Conservation (phyloP, 768 basidiomycete species). For the Tricholoma matsutake region DNA sequence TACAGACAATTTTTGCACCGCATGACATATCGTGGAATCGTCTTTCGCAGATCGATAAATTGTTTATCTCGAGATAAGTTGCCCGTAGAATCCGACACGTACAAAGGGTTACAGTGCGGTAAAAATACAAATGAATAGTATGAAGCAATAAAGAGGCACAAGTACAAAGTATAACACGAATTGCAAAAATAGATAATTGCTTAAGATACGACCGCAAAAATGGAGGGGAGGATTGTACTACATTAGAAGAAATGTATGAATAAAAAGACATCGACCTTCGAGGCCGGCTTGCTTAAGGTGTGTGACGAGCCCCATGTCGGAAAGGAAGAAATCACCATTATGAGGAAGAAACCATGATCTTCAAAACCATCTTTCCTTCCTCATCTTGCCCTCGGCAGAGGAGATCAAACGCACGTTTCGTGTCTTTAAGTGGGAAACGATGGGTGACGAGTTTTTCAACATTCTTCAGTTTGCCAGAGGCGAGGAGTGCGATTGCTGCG, state of each 20-base stretch:
- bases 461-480: slow-evolving; percentile 60
- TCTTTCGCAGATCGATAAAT: not conserved
- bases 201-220: not conserved
- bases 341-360: slow-evolving; percentile 73
- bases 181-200: not conserved
- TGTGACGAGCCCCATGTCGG: not conserved
- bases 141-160: slow-evolving; percentile 1
- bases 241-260: not conserved
- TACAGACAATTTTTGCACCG: not conserved
- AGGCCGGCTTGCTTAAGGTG: not conserved
- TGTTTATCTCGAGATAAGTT: not conserved
- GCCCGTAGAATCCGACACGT: not conserved
- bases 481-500: slow-evolving; percentile 75
- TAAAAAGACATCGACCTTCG: not conserved
- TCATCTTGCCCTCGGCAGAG: slow-evolving; percentile 76
- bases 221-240: not conserved
- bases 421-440: slow-evolving; percentile 61
- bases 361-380: slow-evolving; percentile 78
- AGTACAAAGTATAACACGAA: not conserved
- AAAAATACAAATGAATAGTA: slow-evolving; percentile 9
- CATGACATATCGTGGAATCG: not conserved
- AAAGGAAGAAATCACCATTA: slow-evolving; percentile 9
- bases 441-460: slow-evolving; percentile 79
- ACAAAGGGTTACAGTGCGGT: not conserved
- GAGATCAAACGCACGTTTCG: slow-evolving; percentile 78